These are phyloP conservation scores for Cryptosporidium ubiquitum DNA, from an alignment of 169 alveolate species.

Conservation along the genomic window DNA sequence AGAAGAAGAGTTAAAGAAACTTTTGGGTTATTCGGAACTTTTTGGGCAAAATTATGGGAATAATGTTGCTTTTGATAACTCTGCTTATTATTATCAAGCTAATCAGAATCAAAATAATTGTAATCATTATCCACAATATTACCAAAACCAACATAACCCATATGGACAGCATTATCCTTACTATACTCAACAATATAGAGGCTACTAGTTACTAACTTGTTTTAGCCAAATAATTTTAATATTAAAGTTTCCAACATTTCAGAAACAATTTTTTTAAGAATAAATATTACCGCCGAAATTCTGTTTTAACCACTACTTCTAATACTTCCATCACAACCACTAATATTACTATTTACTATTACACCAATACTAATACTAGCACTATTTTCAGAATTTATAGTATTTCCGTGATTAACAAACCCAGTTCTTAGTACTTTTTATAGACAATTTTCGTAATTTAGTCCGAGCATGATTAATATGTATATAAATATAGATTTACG, in stretches of 20 bases:
- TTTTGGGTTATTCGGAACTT: slow-evolving; percentile 10
- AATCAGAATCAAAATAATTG: slow-evolving; percentile 8
- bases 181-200: slow-evolving; percentile 57
- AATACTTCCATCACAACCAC: no score
- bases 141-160: slow-evolving; percentile 12
- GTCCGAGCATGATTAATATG: neutral
- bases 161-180: slow-evolving; percentile 18
- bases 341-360: neutral
- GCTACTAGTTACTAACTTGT: slow-evolving; percentile 6
- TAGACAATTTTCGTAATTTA: no score
- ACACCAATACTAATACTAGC: neutral
- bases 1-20: slow-evolving; percentile 49
- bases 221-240: neutral
- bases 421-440: neutral
- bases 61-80: neutral
- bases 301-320: neutral
- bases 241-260: neutral
- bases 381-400: neutral
- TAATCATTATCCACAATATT: neutral
- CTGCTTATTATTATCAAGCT: neutral
- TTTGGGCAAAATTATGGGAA: neutral
- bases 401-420: neutral
- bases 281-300: neutral
- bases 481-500: no score
- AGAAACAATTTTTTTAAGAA: neutral